phyloP scores from a whole-genome alignment of 805 yeast genomes.

The Yueomyces sinensis region DNA sequence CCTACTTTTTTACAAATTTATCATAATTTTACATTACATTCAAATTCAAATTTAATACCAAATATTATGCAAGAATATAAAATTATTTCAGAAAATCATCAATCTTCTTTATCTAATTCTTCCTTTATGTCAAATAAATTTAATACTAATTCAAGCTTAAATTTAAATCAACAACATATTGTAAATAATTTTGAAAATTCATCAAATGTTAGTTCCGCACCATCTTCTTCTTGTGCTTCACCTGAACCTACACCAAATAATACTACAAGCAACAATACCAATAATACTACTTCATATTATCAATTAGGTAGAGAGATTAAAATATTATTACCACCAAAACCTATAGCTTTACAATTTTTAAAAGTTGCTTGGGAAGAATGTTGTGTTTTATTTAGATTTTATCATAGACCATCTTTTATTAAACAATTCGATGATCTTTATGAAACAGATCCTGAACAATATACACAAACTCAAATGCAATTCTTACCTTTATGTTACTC shows the following conservation, averaged over 20 bases:
- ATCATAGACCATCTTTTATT: constrained; percentile 73
- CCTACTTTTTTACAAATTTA: constrained; percentile 16
- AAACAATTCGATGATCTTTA: constrained; percentile 65
- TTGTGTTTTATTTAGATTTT: constrained; percentile 71
- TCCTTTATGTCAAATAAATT: constrained; percentile 2
- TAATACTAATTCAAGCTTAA: constrained; percentile 7
- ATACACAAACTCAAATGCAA: constrained; percentile 64
- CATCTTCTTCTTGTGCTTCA: background rate
- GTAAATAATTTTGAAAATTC: too few species aligned
- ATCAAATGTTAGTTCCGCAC: background rate
- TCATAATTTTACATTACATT: constrained; percentile 8
- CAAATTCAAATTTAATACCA: background rate
- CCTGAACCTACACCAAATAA: background rate
- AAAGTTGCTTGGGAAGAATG: constrained; percentile 78
- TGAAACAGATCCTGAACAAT: constrained; percentile 63
- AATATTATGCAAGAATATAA: background rate
- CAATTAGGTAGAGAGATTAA: constrained; percentile 37
- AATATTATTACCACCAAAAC: constrained; percentile 64
- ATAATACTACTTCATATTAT: background rate
- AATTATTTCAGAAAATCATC: background rate
- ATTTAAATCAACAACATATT: too few species aligned
- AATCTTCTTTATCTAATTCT: background rate
- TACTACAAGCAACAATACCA: background rate
- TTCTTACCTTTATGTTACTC: constrained; percentile 75
- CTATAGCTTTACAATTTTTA: constrained; percentile 57